Conservation (phyloP, 345 rosid genomes). For the Rhizophora mangle region DNA sequence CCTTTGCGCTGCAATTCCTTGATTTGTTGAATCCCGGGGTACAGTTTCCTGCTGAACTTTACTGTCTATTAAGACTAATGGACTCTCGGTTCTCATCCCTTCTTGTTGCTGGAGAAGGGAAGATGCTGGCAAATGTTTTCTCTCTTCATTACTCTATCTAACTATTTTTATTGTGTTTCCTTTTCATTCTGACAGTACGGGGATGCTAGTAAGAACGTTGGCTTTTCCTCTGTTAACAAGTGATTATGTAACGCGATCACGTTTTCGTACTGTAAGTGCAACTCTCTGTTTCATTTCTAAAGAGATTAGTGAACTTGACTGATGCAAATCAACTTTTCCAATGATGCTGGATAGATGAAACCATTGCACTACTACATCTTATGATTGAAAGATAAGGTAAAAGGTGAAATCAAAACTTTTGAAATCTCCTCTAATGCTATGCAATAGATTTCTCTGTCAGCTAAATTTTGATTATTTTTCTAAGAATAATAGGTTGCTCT, state of each 20-base stretch:
- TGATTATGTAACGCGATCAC: slow-evolving; percentile 21
- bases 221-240: slow-evolving; percentile 52
- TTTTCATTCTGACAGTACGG: slow-evolving; percentile 24
- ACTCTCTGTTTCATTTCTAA: slow-evolving; percentile 1
- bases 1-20: too few species aligned
- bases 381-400: too few species aligned
- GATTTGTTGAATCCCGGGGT: too few species aligned
- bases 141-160: background rate
- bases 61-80: too few species aligned
- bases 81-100: background rate
- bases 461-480: too few species aligned
- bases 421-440: too few species aligned
- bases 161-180: background rate
- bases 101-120: background rate
- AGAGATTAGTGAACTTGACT: background rate
- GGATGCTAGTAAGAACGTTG: slow-evolving; percentile 56
- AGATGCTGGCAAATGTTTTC: background rate
- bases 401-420: too few species aligned
- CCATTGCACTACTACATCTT: background rate
- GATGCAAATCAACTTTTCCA: too few species aligned
- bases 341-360: background rate
- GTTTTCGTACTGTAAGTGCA: slow-evolving; percentile 32
- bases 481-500: too few species aligned
- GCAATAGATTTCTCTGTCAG: too few species aligned
- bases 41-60: too few species aligned